Evolutionary conservation across 2,329 filamentous ascomycete genomes (phyloP), one percentile per base, ranked within the genome.

Genomic region (Ophiostoma triangulosporum): DNA sequence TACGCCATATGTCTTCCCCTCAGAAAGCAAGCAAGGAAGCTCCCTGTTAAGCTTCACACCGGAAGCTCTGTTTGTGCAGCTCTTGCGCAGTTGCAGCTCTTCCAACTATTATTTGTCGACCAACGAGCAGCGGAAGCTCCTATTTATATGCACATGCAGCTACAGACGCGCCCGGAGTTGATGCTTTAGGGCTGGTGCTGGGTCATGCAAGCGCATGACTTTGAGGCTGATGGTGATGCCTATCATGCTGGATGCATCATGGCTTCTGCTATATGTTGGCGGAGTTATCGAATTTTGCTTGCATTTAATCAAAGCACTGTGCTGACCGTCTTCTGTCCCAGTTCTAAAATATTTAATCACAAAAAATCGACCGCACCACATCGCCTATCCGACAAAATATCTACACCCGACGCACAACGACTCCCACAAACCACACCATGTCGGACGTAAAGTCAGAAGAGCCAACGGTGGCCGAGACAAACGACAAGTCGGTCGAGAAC

Each of bases 401-500:
- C 32, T 17, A 45, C 24, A 17, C 40, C 17, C 12, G 5, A 27
- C 27, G 26, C 38, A 8, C 22, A 22, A 20, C 33, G 15, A 24
- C 6, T 2, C 7, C 3, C 12, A 38, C 9, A 24, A 20, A 46
- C 5, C 22, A 35, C 15, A 51, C 49, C 15, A 66, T 65, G 64
- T 56, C 62, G 43, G 64, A 65, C 51, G 53, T 57, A 38, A 62
- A 65, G 56, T 56, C 56, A 43, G 64, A 66, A 33, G 64, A 66
- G 50, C 53, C 57, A 54, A 48, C 50, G 22, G 24, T 35, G 26
- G 46, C 26, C 3, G 17, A 26, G 22, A 14, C 12, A 26, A 14
- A 8, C 9, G 56, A 61, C 43, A 63, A 65, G 57, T 58, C 62
- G 54, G 62, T 60, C 54, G 63, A 69, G 27, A 66, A 69, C 54